These are phyloP conservation scores for Wickerhamiella alocasiicola DNA, from an alignment of 805 yeast genomes.

Conservation along the genomic window DNA sequence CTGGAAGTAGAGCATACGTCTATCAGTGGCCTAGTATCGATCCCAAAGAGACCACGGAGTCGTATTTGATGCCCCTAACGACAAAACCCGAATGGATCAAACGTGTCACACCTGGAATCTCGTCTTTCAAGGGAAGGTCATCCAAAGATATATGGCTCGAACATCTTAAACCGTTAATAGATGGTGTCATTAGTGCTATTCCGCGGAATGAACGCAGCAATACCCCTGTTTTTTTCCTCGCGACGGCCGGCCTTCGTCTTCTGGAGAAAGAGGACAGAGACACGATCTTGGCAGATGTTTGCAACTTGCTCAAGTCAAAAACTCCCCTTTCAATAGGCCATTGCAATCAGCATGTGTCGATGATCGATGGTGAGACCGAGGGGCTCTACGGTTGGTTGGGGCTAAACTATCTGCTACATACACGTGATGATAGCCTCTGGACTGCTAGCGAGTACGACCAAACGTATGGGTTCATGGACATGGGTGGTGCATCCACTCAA, in stretches of 20 bases:
- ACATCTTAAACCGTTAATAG: constrained; percentile 55
- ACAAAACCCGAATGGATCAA: constrained; percentile 57
- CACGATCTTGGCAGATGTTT: constrained; percentile 46
- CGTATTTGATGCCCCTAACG: constrained; percentile 54
- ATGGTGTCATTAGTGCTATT: constrained; percentile 56
- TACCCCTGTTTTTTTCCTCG: constrained; percentile 83
- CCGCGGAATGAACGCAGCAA: constrained; percentile 47
- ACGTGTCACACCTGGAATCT: constrained; percentile 76
- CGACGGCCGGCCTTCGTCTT: constrained; percentile 95
- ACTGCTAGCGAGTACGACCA: constrained; percentile 17
- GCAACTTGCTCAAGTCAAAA: constrained; percentile 37
- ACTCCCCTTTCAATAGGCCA: constrained; percentile 43
- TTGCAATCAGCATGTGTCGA: constrained; percentile 63
- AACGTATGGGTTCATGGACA: constrained; percentile 88
- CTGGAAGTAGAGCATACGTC: constrained; percentile 81
- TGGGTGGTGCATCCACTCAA: constrained; percentile 99
- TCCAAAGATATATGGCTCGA: constrained; percentile 46
- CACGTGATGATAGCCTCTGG: constrained; percentile 33
- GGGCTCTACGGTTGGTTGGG: constrained; percentile 96
- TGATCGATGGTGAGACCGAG: constrained; percentile 89
- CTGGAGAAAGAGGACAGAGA: constrained; percentile 43
- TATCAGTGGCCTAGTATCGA: constrained; percentile 61
- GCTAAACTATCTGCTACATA: constrained; percentile 58
- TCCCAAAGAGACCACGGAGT: constrained; percentile 25
- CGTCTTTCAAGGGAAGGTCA: constrained; percentile 46